Evolutionary conservation across 2,329 filamentous ascomycete genomes (phyloP).

Genomic region (Pseudogymnoascus sp.): DNA sequence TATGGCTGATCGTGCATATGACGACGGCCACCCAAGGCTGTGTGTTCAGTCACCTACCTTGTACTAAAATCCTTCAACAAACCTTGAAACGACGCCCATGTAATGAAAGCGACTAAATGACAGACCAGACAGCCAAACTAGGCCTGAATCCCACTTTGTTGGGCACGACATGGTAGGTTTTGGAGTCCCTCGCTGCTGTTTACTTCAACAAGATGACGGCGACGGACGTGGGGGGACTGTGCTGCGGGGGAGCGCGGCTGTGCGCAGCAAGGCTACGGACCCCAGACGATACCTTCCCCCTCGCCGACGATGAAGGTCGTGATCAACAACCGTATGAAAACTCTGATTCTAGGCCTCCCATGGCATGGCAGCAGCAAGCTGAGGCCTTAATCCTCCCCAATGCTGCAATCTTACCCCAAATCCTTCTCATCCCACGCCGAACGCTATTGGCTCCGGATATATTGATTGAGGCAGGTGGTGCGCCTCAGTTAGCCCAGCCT

Average conservation of each 20-base stretch:
- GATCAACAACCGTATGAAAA: neutral
- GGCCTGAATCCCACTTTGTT: neutral
- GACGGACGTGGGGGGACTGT: neutral
- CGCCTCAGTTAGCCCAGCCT: neutral
- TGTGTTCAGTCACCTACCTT: too few relatives aligned
- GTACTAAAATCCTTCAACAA: neutral
- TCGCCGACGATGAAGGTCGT: neutral
- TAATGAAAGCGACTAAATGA: neutral
- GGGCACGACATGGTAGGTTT: neutral
- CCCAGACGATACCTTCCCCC: too few relatives aligned
- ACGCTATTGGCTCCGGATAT: neutral
- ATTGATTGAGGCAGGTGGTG: neutral
- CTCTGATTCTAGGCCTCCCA: neutral
- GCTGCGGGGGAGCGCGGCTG: neutral
- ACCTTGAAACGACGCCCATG: conserved; percentile 6
- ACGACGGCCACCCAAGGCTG: neutral
- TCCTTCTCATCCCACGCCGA: neutral
- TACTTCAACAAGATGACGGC: neutral
- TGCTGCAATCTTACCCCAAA: neutral
- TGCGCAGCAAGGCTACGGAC: too few relatives aligned
- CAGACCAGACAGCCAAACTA: neutral
- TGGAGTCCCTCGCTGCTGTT: neutral
- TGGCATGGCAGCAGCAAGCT: neutral
- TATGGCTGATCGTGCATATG: neutral
- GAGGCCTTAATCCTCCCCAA: neutral